Evolutionary conservation across 2,329 filamentous ascomycete genomes (phyloP), one percentile per base, ranked within the genome.

Genomic region (Aspergillus pseudotamarii): DNA sequence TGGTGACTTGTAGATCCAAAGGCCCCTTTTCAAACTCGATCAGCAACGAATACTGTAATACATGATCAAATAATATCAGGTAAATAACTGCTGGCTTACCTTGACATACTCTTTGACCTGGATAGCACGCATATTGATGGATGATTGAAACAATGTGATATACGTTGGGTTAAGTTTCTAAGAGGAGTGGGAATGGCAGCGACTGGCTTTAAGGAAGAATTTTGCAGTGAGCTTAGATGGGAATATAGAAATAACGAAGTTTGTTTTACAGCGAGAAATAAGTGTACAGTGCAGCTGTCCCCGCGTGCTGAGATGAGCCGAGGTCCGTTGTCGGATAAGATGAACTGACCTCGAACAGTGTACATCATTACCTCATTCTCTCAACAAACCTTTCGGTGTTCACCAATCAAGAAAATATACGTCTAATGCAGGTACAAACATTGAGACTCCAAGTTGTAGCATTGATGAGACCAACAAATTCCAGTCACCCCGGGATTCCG

Each of bases 71-170:
- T 3, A 19, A 32, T 19, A 50, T 1, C 14, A 32, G 48, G 6
- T n/a, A 51, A n/a, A 32, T 9, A 19, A 12, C 11, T 9, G 28
- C 5, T 45, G 36, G 32, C 57, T 28, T 81, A 91, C 90, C 82
- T 91, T 89, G 79, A 93, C 88, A 73, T 93, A 93, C 84, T 91
- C 81, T 68, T 83, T 86, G 62, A 93, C 80, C 76, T 92, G 87
- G 62, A 93, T 92, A 71, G 87, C 92, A 70, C 87, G 88, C 91
- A 94, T 94, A 58, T 67, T 88, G 71, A n/a, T 21, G 1, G 50
- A 30, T 36, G 23, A 23, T 28, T 36, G 43, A 30, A 46, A 16
- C 46, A 43, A 55, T 30, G 46, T 23, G 28, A 50, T 51, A 10
- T 50, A 28, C 23, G 26, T 14, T 16, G 14, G 36, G 34, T 10